phyloP scores from a whole-genome alignment of 345 rosid genomes.

The Triadica sebifera region DNA sequence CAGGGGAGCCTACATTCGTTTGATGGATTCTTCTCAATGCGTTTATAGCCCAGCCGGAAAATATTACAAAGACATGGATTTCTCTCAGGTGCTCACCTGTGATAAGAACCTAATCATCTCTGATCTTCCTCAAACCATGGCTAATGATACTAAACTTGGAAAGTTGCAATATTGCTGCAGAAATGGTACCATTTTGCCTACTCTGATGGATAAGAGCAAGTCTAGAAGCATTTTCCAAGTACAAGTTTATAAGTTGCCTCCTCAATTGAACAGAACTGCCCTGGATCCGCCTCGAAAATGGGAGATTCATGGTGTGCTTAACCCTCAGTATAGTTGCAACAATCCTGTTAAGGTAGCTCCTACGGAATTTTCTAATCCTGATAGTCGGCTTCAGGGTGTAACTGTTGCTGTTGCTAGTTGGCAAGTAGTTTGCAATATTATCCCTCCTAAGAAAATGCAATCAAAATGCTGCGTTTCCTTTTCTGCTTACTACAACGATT shows the following conservation, averaged over 20 bases:
- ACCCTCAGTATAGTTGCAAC: constrained; percentile 70
- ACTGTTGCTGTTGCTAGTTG: too few relatives aligned
- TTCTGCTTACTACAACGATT: too few relatives aligned
- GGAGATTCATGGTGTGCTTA: constrained; percentile 62
- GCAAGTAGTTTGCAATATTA: too few relatives aligned
- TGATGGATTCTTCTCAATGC: constrained; percentile 50
- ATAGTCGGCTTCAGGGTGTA: too few relatives aligned
- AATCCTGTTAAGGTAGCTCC: constrained; percentile 74
- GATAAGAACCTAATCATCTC: constrained; percentile 60
- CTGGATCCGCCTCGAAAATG: constrained; percentile 69
- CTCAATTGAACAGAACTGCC: constrained; percentile 62
- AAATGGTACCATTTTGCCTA: constrained; percentile 68
- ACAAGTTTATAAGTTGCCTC: constrained; percentile 75
- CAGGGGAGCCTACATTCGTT: constrained; percentile 77
- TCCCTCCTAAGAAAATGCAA: too few relatives aligned
- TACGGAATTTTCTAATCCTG: constrained; percentile 65
- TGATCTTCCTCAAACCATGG: constrained; percentile 57
- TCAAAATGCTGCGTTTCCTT: too few relatives aligned
- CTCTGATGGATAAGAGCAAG: constrained; percentile 54
- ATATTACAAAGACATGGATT: constrained; percentile 60
- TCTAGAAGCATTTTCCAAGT: constrained; percentile 67
- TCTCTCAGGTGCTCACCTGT: constrained; percentile 66
- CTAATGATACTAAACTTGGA: constrained; percentile 58
- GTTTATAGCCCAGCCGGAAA: constrained; percentile 63
- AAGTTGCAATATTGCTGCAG: constrained; percentile 74